Conservation (phyloP, 176 grass and related monocot species). For the Elymus sibiricus region DNA sequence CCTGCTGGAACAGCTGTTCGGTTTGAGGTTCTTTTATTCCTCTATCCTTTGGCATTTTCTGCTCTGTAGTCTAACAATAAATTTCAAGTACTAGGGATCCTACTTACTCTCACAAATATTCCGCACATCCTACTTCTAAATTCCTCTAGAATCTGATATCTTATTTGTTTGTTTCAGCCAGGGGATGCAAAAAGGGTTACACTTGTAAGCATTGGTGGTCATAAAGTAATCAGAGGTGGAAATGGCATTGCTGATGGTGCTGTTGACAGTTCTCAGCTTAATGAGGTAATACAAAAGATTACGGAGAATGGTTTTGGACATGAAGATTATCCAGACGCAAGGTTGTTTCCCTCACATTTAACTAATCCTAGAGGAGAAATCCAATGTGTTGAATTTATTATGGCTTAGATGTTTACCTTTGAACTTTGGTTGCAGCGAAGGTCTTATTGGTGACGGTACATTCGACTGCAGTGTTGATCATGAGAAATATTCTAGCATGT, state of each 20-base stretch:
- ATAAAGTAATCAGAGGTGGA: conserved; percentile 87
- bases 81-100: conserved; percentile 7
- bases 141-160: neutral
- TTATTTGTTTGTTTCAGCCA: conserved; percentile 52
- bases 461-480: conserved; percentile 54
- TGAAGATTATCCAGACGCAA: conserved; percentile 65
- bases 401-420: conserved; percentile 21
- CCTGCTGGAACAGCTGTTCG: conserved; percentile 87
- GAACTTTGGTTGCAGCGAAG: conserved; percentile 60
- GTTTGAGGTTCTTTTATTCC: conserved; percentile 67
- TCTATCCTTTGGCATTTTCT: neutral
- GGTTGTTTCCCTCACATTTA: conserved; percentile 40
- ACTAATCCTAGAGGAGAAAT: neutral
- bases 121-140: neutral
- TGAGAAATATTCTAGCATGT: conserved; percentile 93
- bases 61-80: neutral
- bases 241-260: conserved; percentile 78
- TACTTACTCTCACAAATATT: neutral
- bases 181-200: conserved; percentile 82
- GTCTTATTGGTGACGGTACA: conserved; percentile 63
- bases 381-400: neutral
- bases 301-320: conserved; percentile 65
- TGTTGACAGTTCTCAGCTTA: conserved; percentile 45
- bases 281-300: conserved; percentile 63
- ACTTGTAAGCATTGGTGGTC: conserved; percentile 86